Evolutionary conservation across 768 basidiomycete species (phyloP).

Genomic region (Mycena olivaceomarginata): DNA sequence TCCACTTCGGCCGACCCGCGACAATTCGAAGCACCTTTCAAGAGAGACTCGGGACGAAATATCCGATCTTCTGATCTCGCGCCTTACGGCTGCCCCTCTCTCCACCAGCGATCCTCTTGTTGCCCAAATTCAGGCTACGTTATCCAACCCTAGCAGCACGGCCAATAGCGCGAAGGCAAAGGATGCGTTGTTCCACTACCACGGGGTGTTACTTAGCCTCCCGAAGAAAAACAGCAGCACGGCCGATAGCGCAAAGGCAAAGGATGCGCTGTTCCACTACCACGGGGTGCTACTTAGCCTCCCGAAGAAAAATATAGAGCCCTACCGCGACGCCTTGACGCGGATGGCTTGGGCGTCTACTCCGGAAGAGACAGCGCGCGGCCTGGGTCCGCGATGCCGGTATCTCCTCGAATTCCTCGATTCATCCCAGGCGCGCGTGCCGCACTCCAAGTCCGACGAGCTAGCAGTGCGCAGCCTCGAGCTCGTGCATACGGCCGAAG

Average conservation of each 20-base stretch:
- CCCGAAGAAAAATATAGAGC: background rate
- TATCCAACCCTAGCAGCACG: too few species aligned
- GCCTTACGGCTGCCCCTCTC: background rate
- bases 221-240: background rate
- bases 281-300: background rate
- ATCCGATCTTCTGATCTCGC: background rate
- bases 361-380: background rate
- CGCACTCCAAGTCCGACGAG: constrained; percentile 7
- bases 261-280: background rate
- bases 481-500: constrained; percentile 16
- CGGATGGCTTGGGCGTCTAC: background rate
- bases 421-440: constrained; percentile 15
- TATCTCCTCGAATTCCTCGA: constrained; percentile 17
- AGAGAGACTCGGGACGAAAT: too few species aligned
- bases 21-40: too few species aligned
- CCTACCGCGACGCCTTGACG: background rate
- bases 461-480: constrained; percentile 23
- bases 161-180: too few species aligned
- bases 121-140: background rate
- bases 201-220: background rate
- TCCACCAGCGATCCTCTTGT: constrained; percentile 8
- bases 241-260: too few species aligned
- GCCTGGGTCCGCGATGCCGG: background rate
- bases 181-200: background rate
- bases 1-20: too few species aligned